A percentile compares a stretch with the other conserved stretches of the same genome.
phyloP scores from a whole-genome alignment of 352 stramenopile species.

The Achlya hypogyna region DNA sequence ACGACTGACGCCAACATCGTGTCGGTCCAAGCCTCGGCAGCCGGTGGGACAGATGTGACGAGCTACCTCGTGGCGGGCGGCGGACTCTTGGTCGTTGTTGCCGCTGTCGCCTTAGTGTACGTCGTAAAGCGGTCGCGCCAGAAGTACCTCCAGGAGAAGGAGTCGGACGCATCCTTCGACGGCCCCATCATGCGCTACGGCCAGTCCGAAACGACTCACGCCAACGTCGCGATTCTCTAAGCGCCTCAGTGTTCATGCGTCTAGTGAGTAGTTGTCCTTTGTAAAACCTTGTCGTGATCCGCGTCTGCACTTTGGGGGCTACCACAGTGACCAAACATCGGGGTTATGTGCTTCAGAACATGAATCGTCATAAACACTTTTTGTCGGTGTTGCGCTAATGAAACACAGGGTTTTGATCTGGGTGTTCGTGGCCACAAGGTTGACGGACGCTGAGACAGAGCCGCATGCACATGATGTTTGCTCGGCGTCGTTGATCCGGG shows the following conservation, averaged over 20 bases:
- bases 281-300: too few relatives aligned
- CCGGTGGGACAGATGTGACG: neutral
- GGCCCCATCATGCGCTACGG: slow-evolving; percentile 14
- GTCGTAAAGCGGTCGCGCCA: slow-evolving; percentile 14
- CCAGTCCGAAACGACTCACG: neutral
- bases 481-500: too few relatives aligned
- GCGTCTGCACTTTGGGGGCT: too few relatives aligned
- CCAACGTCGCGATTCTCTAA: slow-evolving; percentile 19
- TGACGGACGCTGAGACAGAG: too few relatives aligned
- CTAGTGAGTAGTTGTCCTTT: neutral
- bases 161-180: slow-evolving; percentile 9
- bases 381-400: too few relatives aligned
- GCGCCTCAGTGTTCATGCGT: too few relatives aligned
- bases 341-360: too few relatives aligned
- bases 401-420: too few relatives aligned
- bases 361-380: too few relatives aligned
- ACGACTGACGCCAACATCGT: neutral
- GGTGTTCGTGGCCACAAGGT: too few relatives aligned
- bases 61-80: neutral
- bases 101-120: neutral
- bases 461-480: too few relatives aligned
- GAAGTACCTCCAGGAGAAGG: slow-evolving; percentile 17
- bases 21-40: neutral
- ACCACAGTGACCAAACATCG: too few relatives aligned
- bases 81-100: neutral